phyloP scores from a whole-genome alignment of 2,329 filamentous ascomycete species.

The Didymella pinodella region DNA sequence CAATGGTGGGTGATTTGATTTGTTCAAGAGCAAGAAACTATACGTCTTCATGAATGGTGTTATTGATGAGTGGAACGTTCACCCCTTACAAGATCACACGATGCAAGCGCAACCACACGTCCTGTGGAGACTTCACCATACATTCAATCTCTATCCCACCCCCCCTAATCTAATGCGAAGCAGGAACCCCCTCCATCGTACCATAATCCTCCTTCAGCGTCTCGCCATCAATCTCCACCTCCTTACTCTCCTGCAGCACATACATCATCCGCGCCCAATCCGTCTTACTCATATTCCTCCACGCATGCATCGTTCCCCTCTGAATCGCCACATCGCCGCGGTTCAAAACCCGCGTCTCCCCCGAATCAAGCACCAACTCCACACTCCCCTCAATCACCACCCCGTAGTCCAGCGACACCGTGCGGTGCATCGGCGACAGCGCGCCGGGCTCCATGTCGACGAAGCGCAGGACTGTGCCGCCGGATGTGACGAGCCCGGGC shows the following conservation, averaged over 20 bases:
- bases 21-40: not conserved
- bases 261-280: slow-evolving; percentile 45
- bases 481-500: slow-evolving; percentile 58
- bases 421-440: slow-evolving; percentile 50
- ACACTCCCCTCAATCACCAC: slow-evolving; percentile 51
- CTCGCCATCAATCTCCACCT: slow-evolving; percentile 36
- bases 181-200: slow-evolving; percentile 42
- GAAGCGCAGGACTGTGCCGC: slow-evolving; percentile 56
- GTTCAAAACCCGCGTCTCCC: slow-evolving; percentile 46
- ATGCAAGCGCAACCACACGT: not conserved
- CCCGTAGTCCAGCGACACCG: slow-evolving; percentile 50
- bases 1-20: not conserved
- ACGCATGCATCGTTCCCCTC: slow-evolving; percentile 51
- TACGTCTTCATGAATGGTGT: not conserved
- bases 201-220: slow-evolving; percentile 41
- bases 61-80: no score
- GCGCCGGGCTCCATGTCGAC: slow-evolving; percentile 45
- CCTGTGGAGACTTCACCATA: not conserved
- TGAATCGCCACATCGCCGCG: slow-evolving; percentile 50
- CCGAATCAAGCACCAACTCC: slow-evolving; percentile 48
- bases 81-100: not conserved
- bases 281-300: slow-evolving; percentile 42
- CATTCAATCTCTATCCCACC: not conserved
- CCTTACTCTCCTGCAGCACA: slow-evolving; percentile 42
- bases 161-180: slow-evolving; percentile 29